phyloP scores from a whole-genome alignment of 768 basidiomycete species.

The Roridomyces roridus region DNA sequence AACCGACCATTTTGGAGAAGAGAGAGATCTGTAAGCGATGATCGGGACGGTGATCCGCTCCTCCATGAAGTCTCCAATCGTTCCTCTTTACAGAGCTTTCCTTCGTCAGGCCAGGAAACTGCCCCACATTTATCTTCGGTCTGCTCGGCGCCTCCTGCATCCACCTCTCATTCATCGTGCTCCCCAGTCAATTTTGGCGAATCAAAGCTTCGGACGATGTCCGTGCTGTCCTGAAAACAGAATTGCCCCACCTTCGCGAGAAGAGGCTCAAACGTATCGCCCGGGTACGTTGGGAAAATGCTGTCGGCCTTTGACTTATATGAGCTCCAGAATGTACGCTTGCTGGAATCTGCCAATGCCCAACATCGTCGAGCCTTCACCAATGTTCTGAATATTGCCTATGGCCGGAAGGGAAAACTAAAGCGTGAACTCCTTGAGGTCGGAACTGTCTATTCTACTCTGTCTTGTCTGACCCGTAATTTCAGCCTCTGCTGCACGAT shows the following conservation, averaged over 20 bases:
- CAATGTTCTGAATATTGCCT: constrained; percentile 70
- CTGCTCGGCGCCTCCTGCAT: not conserved
- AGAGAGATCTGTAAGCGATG: not conserved
- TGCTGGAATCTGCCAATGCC: constrained; percentile 58
- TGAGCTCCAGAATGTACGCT: constrained; percentile 54
- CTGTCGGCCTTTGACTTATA: not conserved
- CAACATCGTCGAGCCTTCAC: constrained; percentile 57
- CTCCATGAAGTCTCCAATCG: constrained; percentile 24
- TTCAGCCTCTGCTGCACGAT: constrained; percentile 64
- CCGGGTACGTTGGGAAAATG: constrained; percentile 46
- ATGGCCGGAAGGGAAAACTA: constrained; percentile 77
- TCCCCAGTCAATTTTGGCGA: constrained; percentile 67
- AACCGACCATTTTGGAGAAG: constrained; percentile 31
- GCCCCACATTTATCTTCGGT: constrained; percentile 53
- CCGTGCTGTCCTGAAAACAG: constrained; percentile 48
- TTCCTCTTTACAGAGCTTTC: constrained; percentile 48
- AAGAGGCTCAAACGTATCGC: constrained; percentile 55
- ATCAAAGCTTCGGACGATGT: constrained; percentile 65
- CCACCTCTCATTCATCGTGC: not conserved
- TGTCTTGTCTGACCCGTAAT: constrained; percentile 5
- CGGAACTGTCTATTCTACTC: constrained; percentile 22
- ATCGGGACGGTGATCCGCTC: not conserved
- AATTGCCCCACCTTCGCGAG: constrained; percentile 34
- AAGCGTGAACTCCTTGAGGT: constrained; percentile 75
- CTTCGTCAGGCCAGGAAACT: constrained; percentile 47